Evolutionary conservation across 108 stramenopile genomes (phyloP), one percentile per base, ranked within the genome.

Genomic region (Licmophora abbreviata): DNA sequence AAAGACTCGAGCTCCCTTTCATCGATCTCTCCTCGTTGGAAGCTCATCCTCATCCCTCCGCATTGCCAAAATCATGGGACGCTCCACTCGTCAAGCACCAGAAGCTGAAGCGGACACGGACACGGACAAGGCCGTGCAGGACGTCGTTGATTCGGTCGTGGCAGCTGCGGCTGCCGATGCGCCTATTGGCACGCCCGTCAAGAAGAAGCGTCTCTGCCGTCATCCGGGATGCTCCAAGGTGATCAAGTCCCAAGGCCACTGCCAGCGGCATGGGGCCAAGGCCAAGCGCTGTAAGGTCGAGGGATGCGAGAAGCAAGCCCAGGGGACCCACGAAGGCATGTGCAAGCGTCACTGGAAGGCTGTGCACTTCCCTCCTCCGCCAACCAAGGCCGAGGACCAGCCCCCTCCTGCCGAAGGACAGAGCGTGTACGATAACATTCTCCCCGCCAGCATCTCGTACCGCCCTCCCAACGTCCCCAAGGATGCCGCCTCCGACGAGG

Each of bases 261-360:
- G 83, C 53, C 79, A 81, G 66, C 70, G 64, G 15, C 83, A 85
- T 51, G 83, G 83, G 10, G 83, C 76, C 23, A 77, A 70, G 51
- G 64, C 76, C 15, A 85, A 85, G 40, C 78, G 76, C 44, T 85
- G 83, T 65, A 73, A 76, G 65, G 64, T 78, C 14, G 58, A 54
- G 18, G 63, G 73, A 0, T 85, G 83, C 57, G 62, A 66, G 6
- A 66, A 65, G 44, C 76, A 80, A 55, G 73, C 79, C 9, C 83
- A 85, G 44, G 44, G 44, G 6, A 46, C 53, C 4, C 51, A 61
- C 46, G 27, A 65, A 14, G 63, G 79, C 0, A 74, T 75, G 73
- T 81, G 83, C 48, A 85, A 81, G 41, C 70, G 79, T 0, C 83
- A 85, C 34, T 85, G 79, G 76, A 63, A 71, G 24, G 53, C 66